phyloP scores from a whole-genome alignment of 129 eudicot genomes.

The Logfia minima region DNA sequence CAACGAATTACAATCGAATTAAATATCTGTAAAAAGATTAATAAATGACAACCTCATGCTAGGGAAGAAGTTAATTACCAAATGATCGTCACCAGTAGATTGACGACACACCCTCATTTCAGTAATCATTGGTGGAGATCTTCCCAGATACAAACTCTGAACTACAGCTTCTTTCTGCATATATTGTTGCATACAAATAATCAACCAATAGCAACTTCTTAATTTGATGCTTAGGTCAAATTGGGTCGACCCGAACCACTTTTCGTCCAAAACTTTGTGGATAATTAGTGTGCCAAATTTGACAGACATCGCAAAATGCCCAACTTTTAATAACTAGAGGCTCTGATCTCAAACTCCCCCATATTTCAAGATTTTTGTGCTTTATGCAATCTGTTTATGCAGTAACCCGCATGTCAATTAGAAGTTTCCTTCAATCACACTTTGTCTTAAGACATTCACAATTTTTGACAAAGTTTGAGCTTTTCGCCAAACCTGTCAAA shows the following conservation, averaged over 20 bases:
- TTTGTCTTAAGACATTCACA: background rate
- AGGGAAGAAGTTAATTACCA: constrained; percentile 46
- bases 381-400: background rate
- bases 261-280: background rate
- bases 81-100: constrained; percentile 77
- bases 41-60: background rate
- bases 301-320: background rate
- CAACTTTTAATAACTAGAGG: background rate
- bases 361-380: background rate
- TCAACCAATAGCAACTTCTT: constrained; percentile 13
- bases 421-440: background rate
- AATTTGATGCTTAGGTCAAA: background rate
- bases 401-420: background rate
- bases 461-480: background rate
- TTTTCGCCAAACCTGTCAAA: background rate
- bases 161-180: constrained; percentile 65
- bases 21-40: background rate
- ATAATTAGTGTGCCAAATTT: background rate
- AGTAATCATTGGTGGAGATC: constrained; percentile 89
- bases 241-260: background rate
- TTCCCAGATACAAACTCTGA: constrained; percentile 82
- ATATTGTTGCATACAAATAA: constrained; percentile 19
- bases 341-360: background rate
- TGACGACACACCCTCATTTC: constrained; percentile 87
- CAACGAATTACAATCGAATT: background rate